Evolutionary conservation across 768 basidiomycete species (phyloP), one percentile per base, ranked within the genome.

Genomic region (Trametes cinnabarina): DNA sequence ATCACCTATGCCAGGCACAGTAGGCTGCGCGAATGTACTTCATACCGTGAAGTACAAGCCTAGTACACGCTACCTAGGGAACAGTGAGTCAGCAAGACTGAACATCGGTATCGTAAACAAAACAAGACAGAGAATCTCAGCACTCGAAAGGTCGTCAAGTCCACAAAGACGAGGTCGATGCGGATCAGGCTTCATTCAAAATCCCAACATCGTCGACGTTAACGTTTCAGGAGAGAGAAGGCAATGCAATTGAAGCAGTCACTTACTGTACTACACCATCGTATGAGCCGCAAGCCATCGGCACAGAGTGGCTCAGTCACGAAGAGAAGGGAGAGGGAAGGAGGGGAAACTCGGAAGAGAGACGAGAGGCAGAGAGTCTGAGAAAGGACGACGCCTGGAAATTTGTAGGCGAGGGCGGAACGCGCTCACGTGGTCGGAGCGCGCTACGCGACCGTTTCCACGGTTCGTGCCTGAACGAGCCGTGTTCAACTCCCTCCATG

Each of bases 401-500:
- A 55, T 55, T 55, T 55, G 54, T 47, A 55, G 47, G 40, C 26
- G 15, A 28, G 8, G 48, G 28, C 25, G 30, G 14, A 55, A 56
- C 60, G 55, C 60, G 60, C 20, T 48, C 60, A 56, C 55, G 55
- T 61, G 60, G 57, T 17, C 4, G 0, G 4, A 14, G 44, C 54
- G 59, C 59, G 59, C 26, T 60, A 60, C 59, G 60, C 55, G 60
- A 56, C 41, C 28, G 43, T 61, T 61, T 52, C 60, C 60, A 57
- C 60, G 60, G 60, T 61, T 61, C 25, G 39, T 30, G 53, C 49
- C 23, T 32, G 1, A 32, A 10, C 34, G 34, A 35, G 35, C 47
- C 47, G 32, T 26, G 20, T 51, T 22, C 50, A 28, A 41, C 25
- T 39, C 26, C 30, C 34, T 34, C 37, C 44, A 10, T 20, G 30